These are phyloP conservation scores for Xylaria longipes DNA, from an alignment of 495 filamentous ascomycete genomes.

Conservation along the genomic window DNA sequence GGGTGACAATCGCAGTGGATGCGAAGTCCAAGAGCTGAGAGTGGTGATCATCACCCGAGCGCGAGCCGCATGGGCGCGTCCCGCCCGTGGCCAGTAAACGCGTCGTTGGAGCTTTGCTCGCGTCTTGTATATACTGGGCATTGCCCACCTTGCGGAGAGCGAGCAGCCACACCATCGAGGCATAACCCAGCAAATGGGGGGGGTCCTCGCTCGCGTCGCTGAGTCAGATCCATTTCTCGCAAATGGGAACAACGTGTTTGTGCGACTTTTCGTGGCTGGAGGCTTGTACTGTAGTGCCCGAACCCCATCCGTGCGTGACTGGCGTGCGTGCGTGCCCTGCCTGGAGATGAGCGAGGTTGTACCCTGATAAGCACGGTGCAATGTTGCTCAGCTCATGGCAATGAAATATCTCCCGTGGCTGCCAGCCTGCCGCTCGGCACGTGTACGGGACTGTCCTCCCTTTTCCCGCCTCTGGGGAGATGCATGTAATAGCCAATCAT, in stretches of 20 bases:
- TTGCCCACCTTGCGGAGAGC: background rate
- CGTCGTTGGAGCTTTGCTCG: conserved; percentile 9
- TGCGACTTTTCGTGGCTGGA: conserved; percentile 3
- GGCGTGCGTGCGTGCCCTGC: conserved; percentile 1
- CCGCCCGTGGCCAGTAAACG: background rate
- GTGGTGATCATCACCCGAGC: background rate
- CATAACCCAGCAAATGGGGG: background rate
- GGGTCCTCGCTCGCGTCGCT: conserved; percentile 3
- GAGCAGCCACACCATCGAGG: background rate
- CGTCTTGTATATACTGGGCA: conserved; percentile 7
- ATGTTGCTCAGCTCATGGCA: conserved; percentile 16
- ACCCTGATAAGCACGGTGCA: conserved; percentile 19
- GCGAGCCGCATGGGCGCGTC: conserved; percentile 5
- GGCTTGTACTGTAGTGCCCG: background rate
- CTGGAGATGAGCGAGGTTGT: background rate
- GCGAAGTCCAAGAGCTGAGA: background rate
- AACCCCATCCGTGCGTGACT: conserved; percentile 23
- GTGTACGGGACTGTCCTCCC: conserved; percentile 2
- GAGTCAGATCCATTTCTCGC: conserved; percentile 7
- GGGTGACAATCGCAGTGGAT: conserved; percentile 7
- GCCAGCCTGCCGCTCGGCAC: conserved; percentile 6
- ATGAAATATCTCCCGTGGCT: background rate
- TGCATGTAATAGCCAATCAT: conserved; percentile 7
- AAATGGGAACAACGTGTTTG: conserved; percentile 14
- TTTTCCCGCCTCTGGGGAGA: background rate